phyloP scores from a whole-genome alignment of 1,139 yeast species.

The Meyerozyma elateridarum region DNA sequence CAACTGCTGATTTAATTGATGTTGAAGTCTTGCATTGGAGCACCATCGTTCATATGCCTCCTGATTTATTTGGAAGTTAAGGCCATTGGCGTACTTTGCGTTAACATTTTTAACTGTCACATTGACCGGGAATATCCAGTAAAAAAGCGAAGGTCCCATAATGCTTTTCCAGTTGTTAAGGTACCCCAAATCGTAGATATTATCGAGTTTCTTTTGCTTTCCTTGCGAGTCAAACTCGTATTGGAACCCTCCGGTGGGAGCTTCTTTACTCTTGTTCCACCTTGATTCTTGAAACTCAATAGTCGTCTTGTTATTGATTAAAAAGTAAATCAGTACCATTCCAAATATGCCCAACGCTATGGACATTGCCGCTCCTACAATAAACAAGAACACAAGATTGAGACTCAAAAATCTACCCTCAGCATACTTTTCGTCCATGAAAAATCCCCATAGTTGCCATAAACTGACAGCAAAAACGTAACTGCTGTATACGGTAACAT shows the following conservation, averaged over 20 bases:
- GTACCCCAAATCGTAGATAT: conserved; percentile 73
- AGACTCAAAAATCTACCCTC: conserved; percentile 46
- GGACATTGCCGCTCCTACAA: conserved; percentile 60
- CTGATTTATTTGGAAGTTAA: conserved; percentile 47
- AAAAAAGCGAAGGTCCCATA: conserved; percentile 62
- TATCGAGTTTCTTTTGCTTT: conserved; percentile 39
- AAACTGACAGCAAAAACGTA: conserved; percentile 35
- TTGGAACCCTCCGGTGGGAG: conserved; percentile 14
- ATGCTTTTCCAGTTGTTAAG: conserved; percentile 57
- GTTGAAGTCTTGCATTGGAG: conserved; percentile 42
- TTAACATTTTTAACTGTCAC: conserved; percentile 20
- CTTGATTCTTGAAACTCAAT: conserved; percentile 71
- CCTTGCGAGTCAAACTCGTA: conserved; percentile 34
- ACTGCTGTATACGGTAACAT: conserved; percentile 48
- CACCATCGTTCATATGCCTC: conserved; percentile 36
- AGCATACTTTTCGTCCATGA: conserved; percentile 35
- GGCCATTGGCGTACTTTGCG: conserved; percentile 40
- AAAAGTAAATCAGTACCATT: conserved; percentile 54
- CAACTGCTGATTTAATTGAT: conserved; percentile 44
- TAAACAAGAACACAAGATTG: conserved; percentile 54
- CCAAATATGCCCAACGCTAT: conserved; percentile 58
- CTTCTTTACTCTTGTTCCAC: conserved; percentile 18
- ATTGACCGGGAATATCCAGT: conserved; percentile 70
- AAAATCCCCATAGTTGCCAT: conserved; percentile 44
- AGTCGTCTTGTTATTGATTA: conserved; percentile 68